Evolutionary conservation across 2,329 filamentous ascomycete genomes (phyloP), one percentile per base, ranked within the genome.

Genomic region (Alternaria longipes): DNA sequence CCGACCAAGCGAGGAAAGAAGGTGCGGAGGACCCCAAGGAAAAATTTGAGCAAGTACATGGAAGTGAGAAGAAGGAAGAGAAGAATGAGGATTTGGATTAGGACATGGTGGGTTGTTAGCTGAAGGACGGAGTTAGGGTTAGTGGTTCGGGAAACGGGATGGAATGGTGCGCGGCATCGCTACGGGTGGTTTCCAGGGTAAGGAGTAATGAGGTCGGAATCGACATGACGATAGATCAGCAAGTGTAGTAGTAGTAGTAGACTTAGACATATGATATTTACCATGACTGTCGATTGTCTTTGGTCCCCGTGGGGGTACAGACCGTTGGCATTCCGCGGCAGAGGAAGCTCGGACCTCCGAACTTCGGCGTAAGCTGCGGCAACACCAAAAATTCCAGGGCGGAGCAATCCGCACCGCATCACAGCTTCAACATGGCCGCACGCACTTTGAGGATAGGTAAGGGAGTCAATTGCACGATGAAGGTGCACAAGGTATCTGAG

Each of bases 1-100:
- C 87, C 56, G 89, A 91, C 47, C 84, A 90, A 44, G 75, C 67
- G 12, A 70, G 71, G 61, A 63, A 68, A n/a, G 63, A 69, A 4
- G 72, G 71, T 5, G 69, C 56, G 3, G 60, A 67, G 53, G 65
- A 63, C 24, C 54, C 71, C 0, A 66, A 72, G 30, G 67, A 74
- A 40, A 68, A 73, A 60, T 66, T 76, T 11, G 52, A 74, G 50
- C 59, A 65, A 49, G 67, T 63, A 7, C 70, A 76, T 64, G 58
- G 64, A 24, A 51, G 24, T 46, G 50, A n/a, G 50, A 57, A 46
- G 55, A 30, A 14, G 60, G 59, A 47, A 66, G 69, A 38, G 68
- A 65, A 44, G 69, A 51, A 66, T 30, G 52, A 61, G 16, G 70
- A 70, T 2, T 18, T 73, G 44, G 70, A 73, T 54, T 71, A 56